phyloP scores from a whole-genome alignment of 2,329 filamentous ascomycete genomes.

The Monosporascus sp. region DNA sequence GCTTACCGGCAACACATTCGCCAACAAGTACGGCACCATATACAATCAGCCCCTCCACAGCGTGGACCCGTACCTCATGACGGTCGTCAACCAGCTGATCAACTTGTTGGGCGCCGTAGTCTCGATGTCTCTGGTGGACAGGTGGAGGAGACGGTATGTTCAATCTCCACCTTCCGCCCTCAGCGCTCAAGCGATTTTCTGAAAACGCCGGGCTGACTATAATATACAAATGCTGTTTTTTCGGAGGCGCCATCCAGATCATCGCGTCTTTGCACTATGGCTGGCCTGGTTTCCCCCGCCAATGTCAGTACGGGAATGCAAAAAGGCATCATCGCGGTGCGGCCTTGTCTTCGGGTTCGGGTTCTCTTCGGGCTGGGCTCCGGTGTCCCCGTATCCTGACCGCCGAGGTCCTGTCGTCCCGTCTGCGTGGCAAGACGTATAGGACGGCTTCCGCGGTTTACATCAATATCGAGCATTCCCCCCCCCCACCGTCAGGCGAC shows the following conservation, averaged over 20 bases:
- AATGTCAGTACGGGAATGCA: not conserved
- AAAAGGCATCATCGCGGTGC: constrained; percentile 27
- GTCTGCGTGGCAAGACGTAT: constrained; percentile 27
- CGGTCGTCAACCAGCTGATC: no score
- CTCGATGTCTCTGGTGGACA: no score
- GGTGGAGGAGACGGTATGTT: no score
- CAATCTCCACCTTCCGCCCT: no score
- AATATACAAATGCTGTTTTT: constrained; percentile 14
- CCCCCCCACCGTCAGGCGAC: no score
- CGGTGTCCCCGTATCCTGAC: constrained; percentile 30
- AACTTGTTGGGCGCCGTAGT: no score
- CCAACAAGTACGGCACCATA: no score
- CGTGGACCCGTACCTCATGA: no score
- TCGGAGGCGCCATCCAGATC: constrained; percentile 24
- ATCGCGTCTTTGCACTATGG: constrained; percentile 30
- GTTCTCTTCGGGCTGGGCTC: constrained; percentile 30
- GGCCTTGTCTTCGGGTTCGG: constrained; percentile 25
- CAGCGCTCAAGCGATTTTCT: no score
- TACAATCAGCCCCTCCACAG: no score
- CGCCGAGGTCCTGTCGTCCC: constrained; percentile 27
- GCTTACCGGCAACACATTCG: no score
- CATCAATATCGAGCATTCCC: constrained; percentile 24
- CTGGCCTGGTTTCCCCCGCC: constrained; percentile 26
- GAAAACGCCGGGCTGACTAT: no score
- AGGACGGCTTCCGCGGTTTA: constrained; percentile 25